Percentiles rank a stretch among this genome's conserved stretches.
phyloP scores from a whole-genome alignment of 2,329 filamentous ascomycete species.

The Coniochaeta sp. region DNA sequence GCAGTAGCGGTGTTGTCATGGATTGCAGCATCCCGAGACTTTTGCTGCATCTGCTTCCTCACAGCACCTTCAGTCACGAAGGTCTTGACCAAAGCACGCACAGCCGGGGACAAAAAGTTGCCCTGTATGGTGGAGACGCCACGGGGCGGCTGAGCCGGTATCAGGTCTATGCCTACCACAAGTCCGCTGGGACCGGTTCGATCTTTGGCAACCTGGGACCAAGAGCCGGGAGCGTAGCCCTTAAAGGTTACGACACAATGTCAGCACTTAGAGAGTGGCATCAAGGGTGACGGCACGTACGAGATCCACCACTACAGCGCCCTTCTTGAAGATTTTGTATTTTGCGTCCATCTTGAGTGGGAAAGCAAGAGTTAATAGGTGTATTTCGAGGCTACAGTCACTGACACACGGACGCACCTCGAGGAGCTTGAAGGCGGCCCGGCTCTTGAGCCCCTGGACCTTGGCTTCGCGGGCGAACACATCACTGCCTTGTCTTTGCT shows the following conservation, averaged over 20 bases:
- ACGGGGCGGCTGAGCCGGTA: conserved; percentile 82
- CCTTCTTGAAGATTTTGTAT: conserved; percentile 68
- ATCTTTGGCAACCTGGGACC: conserved; percentile 74
- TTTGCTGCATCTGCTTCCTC: conserved; percentile 27
- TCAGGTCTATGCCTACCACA: conserved; percentile 87
- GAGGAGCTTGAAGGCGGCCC: conserved; percentile 88
- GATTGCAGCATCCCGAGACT: conserved; percentile 3
- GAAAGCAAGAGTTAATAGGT: background rate
- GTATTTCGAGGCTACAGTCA: background rate
- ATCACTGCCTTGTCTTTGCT: conserved; percentile 68
- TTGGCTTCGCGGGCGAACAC: conserved; percentile 66
- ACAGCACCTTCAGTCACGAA: conserved; percentile 59
- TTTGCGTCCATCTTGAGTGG: conserved; percentile 65
- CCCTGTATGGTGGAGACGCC: conserved; percentile 95
- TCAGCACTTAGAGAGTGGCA: background rate
- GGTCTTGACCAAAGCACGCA: conserved; percentile 69
- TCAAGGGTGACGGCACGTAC: background rate
- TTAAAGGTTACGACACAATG: conserved; percentile 17
- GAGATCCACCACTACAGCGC: conserved; percentile 85
- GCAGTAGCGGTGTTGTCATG: background rate
- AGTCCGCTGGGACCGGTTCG: conserved; percentile 68
- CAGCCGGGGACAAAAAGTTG: conserved; percentile 70
- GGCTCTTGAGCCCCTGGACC: conserved; percentile 74
- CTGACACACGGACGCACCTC: conserved; percentile 49
- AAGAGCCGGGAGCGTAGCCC: conserved; percentile 71